These are phyloP conservation scores for Diaporthe humulicola DNA, from an alignment of 2,329 filamentous ascomycete genomes.

Conservation along the genomic window DNA sequence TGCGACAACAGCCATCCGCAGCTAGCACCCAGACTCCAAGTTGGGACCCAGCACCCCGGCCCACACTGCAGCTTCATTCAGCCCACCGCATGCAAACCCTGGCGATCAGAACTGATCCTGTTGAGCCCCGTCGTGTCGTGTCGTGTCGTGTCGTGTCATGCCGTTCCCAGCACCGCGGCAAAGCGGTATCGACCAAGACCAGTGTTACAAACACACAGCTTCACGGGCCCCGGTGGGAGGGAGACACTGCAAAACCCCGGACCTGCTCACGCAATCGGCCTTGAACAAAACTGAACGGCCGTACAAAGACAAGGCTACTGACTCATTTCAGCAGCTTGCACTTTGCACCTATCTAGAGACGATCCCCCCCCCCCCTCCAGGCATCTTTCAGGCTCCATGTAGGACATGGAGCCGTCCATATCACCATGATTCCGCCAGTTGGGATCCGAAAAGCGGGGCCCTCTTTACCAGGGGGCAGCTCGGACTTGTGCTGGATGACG, in stretches of 20 bases:
- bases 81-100: neutral
- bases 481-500: constrained; percentile 27
- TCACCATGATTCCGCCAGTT: neutral
- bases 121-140: constrained; percentile 1
- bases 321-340: neutral
- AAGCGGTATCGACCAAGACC: neutral
- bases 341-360: too few species aligned
- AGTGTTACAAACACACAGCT: neutral
- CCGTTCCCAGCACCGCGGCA: constrained; percentile 18
- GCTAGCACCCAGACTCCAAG: constrained; percentile 4
- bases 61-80: neutral
- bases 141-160: neutral
- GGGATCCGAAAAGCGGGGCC: neutral
- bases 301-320: constrained; percentile 20
- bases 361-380: too few species aligned
- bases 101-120: constrained; percentile 12
- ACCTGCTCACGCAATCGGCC: constrained; percentile 18
- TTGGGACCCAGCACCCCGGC: constrained; percentile 1
- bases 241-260: neutral
- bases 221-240: neutral
- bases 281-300: constrained; percentile 27
- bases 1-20: constrained; percentile 2
- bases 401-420: neutral
- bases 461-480: neutral
- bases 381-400: neutral